phyloP scores from a whole-genome alignment of 1,139 yeast species.

The Debaryomyces singareniensis region DNA sequence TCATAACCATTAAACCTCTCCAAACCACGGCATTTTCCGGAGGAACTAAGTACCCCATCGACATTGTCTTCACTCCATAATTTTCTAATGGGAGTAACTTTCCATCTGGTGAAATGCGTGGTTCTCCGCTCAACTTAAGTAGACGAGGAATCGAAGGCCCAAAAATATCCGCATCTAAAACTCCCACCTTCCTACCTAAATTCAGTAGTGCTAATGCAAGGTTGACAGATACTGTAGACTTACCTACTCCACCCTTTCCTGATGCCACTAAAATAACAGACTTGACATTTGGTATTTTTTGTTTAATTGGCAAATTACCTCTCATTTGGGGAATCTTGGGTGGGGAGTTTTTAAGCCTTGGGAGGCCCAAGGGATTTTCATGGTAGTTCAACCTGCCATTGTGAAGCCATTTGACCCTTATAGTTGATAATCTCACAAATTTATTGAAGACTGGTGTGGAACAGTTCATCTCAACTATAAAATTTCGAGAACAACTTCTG shows the following conservation, averaged over 20 bases:
- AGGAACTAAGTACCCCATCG: constrained; percentile 78
- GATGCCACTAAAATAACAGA: constrained; percentile 67
- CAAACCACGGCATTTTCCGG: constrained; percentile 73
- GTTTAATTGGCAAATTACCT: constrained; percentile 49
- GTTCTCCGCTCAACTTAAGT: constrained; percentile 60
- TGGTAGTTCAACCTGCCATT: no score
- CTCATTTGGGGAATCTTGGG: constrained; percentile 34
- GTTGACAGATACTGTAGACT: constrained; percentile 57
- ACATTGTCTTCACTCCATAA: constrained; percentile 79
- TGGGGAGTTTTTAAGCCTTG: constrained; percentile 21
- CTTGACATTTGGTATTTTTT: constrained; percentile 52
- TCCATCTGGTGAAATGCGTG: constrained; percentile 50
- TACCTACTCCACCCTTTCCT: constrained; percentile 74
- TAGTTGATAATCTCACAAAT: no score
- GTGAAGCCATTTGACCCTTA: no score
- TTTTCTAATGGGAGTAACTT: constrained; percentile 64
- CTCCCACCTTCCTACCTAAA: constrained; percentile 55
- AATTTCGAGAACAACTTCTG: no score
- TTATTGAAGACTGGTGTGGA: no score
- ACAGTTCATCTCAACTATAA: no score
- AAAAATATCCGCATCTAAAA: constrained; percentile 76
- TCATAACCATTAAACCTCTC: constrained; percentile 86
- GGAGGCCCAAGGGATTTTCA: constrained; percentile 47
- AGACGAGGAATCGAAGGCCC: constrained; percentile 80
- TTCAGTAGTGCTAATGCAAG: constrained; percentile 56